Evolutionary conservation across 148 eudicot species (phyloP).

Genomic region (Rhododendron ferrugineum): DNA sequence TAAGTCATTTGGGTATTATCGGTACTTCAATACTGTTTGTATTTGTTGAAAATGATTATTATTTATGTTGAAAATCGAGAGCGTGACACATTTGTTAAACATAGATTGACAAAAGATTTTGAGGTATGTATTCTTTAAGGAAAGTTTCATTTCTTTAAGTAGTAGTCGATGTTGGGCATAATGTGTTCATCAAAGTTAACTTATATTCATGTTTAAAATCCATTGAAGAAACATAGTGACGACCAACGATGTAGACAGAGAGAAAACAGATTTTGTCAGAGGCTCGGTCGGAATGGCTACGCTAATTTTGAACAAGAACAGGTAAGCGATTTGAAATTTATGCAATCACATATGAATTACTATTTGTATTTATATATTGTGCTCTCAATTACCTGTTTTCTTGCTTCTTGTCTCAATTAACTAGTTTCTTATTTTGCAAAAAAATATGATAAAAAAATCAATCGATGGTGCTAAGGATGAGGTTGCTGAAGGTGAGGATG

Average conservation of each 20-base stretch:
- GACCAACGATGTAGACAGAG: not conserved
- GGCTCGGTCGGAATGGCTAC: not conserved
- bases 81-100: not conserved
- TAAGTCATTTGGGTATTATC: too few relatives aligned
- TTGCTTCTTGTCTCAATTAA: too few relatives aligned
- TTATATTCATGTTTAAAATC: not conserved
- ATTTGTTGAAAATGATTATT: too few relatives aligned
- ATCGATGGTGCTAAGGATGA: too few relatives aligned
- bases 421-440: too few relatives aligned
- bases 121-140: not conserved
- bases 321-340: not conserved
- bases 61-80: too few relatives aligned
- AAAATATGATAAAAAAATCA: too few relatives aligned
- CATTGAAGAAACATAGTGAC: not conserved
- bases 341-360: too few relatives aligned
- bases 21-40: too few relatives aligned
- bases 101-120: not conserved
- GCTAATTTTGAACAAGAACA: not conserved
- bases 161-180: not conserved
- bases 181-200: not conserved
- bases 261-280: not conserved
- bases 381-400: too few relatives aligned
- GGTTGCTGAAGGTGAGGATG: too few relatives aligned
- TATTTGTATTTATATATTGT: too few relatives aligned
- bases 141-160: not conserved